phyloP scores from a whole-genome alignment of 108 stramenopile genomes.

The Nitzschia inconspicua region DNA sequence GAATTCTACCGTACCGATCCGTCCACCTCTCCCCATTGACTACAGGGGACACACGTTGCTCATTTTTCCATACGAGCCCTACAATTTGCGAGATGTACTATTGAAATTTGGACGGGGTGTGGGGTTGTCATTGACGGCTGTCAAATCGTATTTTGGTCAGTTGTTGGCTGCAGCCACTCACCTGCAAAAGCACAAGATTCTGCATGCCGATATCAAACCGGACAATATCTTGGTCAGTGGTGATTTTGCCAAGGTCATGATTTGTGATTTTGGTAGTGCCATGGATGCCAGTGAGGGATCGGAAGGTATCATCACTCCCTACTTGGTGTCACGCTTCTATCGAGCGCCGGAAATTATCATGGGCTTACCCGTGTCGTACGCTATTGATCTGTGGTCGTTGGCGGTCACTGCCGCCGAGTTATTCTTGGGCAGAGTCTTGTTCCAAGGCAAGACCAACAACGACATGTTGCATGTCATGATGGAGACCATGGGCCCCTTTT shows the following conservation, averaged over 20 bases:
- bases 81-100: conserved; percentile 47
- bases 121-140: conserved; percentile 87
- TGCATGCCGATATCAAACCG: conserved; percentile 98
- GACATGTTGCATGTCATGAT: conserved; percentile 93
- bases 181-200: conserved; percentile 76
- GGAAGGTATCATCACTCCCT: conserved; percentile 82
- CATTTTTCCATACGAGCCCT: conserved; percentile 74
- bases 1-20: not conserved
- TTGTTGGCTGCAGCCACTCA: conserved; percentile 85
- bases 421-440: conserved; percentile 90
- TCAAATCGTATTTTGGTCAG: conserved; percentile 89
- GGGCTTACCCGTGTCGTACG: conserved; percentile 84
- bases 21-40: not conserved
- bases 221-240: conserved; percentile 96
- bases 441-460: conserved; percentile 92
- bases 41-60: conserved; percentile 38
- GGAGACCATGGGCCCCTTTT: conserved; percentile 90
- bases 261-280: conserved; percentile 96
- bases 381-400: conserved; percentile 94
- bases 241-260: conserved; percentile 77
- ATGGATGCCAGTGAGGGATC: conserved; percentile 50
- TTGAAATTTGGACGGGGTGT: conserved; percentile 84
- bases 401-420: conserved; percentile 92
- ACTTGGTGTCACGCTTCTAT: conserved; percentile 97
- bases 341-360: conserved; percentile 99